These are phyloP conservation scores for Nothopassalora personata DNA, from an alignment of 2,329 filamentous ascomycete genomes.

Conservation along the genomic window DNA sequence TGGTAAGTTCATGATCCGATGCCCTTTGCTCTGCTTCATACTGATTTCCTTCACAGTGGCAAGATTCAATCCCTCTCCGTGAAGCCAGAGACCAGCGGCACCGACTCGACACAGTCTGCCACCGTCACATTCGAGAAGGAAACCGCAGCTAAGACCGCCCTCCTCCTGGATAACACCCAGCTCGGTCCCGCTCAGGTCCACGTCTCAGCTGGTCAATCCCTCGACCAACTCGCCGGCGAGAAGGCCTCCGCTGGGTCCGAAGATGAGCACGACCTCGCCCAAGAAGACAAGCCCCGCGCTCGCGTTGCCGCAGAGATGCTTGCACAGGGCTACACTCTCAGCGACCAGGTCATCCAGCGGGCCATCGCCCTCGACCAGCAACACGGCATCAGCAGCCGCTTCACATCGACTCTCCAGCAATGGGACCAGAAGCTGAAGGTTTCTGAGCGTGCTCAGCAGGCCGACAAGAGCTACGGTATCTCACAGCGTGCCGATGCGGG, in stretches of 20 bases:
- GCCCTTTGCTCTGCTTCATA: not conserved
- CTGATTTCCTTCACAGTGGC: conserved; percentile 53
- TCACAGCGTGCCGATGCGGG: conserved; percentile 63
- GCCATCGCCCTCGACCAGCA: conserved; percentile 85
- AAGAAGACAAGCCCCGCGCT: conserved; percentile 94
- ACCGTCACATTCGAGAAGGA: conserved; percentile 96
- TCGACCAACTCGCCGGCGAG: conserved; percentile 58
- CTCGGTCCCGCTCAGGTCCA: conserved; percentile 71
- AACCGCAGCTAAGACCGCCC: conserved; percentile 91
- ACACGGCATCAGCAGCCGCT: conserved; percentile 77
- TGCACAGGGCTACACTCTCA: conserved; percentile 85
- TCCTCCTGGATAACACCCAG: conserved; percentile 94
- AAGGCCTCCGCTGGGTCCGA: conserved; percentile 51
- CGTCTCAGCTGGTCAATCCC: conserved; percentile 66
- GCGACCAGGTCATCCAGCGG: conserved; percentile 68
- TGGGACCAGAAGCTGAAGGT: conserved; percentile 86
- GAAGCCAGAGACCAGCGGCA: conserved; percentile 50
- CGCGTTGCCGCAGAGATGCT: conserved; percentile 96
- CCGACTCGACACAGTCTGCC: conserved; percentile 68
- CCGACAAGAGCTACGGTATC: conserved; percentile 81
- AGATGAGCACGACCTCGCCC: conserved; percentile 62
- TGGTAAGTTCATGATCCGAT: conserved; percentile 51
- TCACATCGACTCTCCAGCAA: conserved; percentile 67
- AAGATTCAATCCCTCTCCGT: conserved; percentile 84
- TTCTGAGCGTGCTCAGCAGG: conserved; percentile 73